A percentile compares a stretch with the other conserved stretches of the same genome.
Conservation (phyloP, 768 basidiomycete species). For the Trametes coccinea region DNA sequence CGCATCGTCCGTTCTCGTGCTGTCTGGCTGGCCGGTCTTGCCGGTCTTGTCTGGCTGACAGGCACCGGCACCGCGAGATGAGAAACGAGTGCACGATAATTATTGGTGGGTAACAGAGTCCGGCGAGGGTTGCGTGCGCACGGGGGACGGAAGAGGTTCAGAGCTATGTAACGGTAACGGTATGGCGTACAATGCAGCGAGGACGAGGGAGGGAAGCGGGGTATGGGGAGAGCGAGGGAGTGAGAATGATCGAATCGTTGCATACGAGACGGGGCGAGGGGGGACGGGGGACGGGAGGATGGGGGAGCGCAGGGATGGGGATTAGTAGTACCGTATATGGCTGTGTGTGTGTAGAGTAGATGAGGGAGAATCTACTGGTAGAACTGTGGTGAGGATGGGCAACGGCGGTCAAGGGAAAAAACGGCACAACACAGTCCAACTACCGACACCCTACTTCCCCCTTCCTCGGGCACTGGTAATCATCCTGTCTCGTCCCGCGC, state of each 20-base stretch:
- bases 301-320: constrained; percentile 10
- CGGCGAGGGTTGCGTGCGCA: neutral
- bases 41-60: no score
- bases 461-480: constrained; percentile 6
- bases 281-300: neutral
- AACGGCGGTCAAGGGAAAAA: constrained; percentile 16
- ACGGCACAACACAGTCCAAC: constrained; percentile 13
- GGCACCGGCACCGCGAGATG: no score
- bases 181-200: constrained; percentile 19
- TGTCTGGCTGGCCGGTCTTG: no score
- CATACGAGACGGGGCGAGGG: neutral
- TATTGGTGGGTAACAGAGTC: neutral
- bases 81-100: neutral
- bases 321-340: neutral
- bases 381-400: constrained; percentile 20
- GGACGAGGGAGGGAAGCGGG: neutral
- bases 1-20: no score
- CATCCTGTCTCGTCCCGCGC: constrained; percentile 19
- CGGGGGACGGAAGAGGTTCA: neutral
- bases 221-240: no score
- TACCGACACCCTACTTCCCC: constrained; percentile 12
- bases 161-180: constrained; percentile 9
- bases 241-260: neutral
- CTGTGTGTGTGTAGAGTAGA: constrained; percentile 4
- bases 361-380: neutral